These are phyloP conservation scores for Canariomyces notabilis DNA, from an alignment of 2,329 filamentous ascomycete genomes.

Conservation along the genomic window DNA sequence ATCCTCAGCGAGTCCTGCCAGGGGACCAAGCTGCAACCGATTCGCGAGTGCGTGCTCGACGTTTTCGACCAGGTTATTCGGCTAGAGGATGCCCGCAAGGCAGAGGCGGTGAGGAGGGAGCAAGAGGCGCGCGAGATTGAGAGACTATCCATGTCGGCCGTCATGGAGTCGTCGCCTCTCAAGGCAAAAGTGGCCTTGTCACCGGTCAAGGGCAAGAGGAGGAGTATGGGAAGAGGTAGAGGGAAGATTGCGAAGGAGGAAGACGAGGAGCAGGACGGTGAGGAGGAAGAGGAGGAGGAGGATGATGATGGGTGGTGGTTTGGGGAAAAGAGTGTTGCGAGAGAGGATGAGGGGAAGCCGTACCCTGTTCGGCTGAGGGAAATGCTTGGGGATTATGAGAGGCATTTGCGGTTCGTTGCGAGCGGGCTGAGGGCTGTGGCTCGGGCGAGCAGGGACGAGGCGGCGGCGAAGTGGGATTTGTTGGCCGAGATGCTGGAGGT, in stretches of 20 bases:
- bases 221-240: no score
- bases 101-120: conserved; percentile 34
- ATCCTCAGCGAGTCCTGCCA: conserved; percentile 67
- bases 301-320: conserved; percentile 20
- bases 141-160: conserved; percentile 31
- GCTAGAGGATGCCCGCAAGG: conserved; percentile 56
- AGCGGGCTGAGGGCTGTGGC: conserved; percentile 71
- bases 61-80: conserved; percentile 69
- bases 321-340: conserved; percentile 18
- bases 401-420: conserved; percentile 63
- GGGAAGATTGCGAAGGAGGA: conserved; percentile 23
- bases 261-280: conserved; percentile 28
- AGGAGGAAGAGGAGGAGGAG: conserved; percentile 19
- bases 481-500: conserved; percentile 74
- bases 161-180: conserved; percentile 8
- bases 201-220: conserved; percentile 17
- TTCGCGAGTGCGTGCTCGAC: conserved; percentile 67
- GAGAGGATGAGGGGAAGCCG: conserved; percentile 28
- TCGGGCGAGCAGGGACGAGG: conserved; percentile 61
- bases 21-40: conserved; percentile 60
- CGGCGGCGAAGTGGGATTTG: conserved; percentile 66
- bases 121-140: conserved; percentile 37
- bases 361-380: conserved; percentile 50
- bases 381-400: conserved; percentile 59
- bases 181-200: conserved; percentile 9